Percentiles rank a stretch among this genome's conserved stretches.
phyloP scores from a whole-genome alignment of 2,329 filamentous ascomycete genomes.

The Gremmenia infestans region DNA sequence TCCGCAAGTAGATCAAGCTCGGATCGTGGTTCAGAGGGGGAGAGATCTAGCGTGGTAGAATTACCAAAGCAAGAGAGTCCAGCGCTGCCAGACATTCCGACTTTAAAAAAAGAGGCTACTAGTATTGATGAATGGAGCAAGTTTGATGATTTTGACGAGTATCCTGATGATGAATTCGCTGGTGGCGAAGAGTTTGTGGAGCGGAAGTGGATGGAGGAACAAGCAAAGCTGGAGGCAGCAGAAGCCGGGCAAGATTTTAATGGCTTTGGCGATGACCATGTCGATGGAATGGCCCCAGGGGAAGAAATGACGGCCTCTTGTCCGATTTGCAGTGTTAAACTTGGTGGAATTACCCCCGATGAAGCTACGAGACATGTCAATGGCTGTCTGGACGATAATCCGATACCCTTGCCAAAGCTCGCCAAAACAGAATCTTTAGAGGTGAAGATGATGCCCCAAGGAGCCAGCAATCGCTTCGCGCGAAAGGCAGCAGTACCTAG shows the following conservation, averaged over 20 bases:
- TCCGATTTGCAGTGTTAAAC: constrained; percentile 68
- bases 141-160: constrained; percentile 58
- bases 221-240: constrained; percentile 60
- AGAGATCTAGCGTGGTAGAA: not conserved
- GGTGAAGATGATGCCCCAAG: constrained; percentile 22
- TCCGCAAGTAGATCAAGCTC: constrained; percentile 7
- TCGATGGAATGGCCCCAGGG: constrained; percentile 8
- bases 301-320: constrained; percentile 42
- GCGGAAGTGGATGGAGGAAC: constrained; percentile 70
- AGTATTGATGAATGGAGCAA: constrained; percentile 45
- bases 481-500: constrained; percentile 62
- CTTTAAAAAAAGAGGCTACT: constrained; percentile 45
- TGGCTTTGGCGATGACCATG: constrained; percentile 16
- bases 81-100: constrained; percentile 29
- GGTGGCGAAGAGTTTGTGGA: constrained; percentile 61
- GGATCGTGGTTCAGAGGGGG: not conserved
- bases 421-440: constrained; percentile 19
- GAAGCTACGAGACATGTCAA: constrained; percentile 85
- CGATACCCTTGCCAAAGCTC: constrained; percentile 48
- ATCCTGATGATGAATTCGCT: constrained; percentile 36
- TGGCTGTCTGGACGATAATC: constrained; percentile 80
- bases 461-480: constrained; percentile 47
- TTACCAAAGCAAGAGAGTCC: constrained; percentile 10
- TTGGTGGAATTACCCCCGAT: constrained; percentile 56
- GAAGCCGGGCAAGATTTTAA: constrained; percentile 36